Evolutionary conservation across 1,284 basidiomycete species (phyloP).

Genomic region (Microbotryum violaceum): DNA sequence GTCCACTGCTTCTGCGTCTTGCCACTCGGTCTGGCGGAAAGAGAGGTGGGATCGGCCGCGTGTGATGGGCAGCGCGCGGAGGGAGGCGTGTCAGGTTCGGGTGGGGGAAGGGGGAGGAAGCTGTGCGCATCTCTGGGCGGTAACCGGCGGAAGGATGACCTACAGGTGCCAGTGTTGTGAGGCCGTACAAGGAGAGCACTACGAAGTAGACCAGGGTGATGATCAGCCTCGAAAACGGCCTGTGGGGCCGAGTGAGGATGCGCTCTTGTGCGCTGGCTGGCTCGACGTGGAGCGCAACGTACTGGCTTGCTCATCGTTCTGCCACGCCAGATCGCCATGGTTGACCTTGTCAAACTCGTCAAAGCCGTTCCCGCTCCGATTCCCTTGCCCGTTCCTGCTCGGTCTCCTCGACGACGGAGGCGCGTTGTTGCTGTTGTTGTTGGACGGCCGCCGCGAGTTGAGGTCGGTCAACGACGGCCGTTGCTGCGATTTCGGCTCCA

Average conservation of each 20-base stretch:
- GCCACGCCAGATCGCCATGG: constrained; percentile 10
- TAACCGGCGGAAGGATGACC: constrained; percentile 16
- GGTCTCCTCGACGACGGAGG: too few species aligned
- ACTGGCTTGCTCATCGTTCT: constrained; percentile 31
- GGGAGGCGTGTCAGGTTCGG: too few species aligned
- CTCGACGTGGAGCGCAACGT: constrained; percentile 1
- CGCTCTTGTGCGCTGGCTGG: not conserved
- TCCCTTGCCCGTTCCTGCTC: too few species aligned
- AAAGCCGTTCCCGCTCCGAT: too few species aligned
- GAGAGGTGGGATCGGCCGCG: not conserved
- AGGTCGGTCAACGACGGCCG: too few species aligned
- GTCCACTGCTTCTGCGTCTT: constrained; percentile 15
- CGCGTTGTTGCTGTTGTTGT: too few species aligned
- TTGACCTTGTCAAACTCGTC: too few species aligned
- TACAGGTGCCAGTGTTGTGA: constrained; percentile 40
- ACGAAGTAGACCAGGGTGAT: not conserved
- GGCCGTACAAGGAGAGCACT: constrained; percentile 42
- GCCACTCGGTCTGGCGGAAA: constrained; percentile 15
- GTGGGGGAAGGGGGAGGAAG: too few species aligned
- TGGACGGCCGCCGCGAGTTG: too few species aligned
- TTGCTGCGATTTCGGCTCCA: too few species aligned
- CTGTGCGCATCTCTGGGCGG: not conserved
- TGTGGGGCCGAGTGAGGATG: not conserved
- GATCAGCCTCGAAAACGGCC: too few species aligned
- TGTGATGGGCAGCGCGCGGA: too few species aligned